phyloP scores from a whole-genome alignment of 192 early-diverging fungal species.

The Coemansia sp. region DNA sequence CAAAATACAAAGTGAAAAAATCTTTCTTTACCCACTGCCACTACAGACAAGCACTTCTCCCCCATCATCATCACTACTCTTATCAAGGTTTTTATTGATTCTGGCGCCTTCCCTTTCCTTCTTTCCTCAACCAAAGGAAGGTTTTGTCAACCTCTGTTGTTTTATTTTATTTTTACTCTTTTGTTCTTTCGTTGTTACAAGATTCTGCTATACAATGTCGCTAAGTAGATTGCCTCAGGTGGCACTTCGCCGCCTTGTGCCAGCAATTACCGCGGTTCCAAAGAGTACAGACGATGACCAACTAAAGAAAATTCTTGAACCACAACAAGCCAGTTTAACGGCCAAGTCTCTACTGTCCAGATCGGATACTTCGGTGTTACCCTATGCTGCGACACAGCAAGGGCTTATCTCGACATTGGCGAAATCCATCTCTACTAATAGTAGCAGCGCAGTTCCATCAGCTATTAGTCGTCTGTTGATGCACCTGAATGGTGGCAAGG shows the following conservation, averaged over 20 bases:
- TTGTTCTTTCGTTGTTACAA: constrained; percentile 6
- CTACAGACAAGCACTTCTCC: too few species aligned
- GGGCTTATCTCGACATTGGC: constrained; percentile 28
- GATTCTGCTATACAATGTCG: constrained; percentile 24
- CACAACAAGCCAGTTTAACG: constrained; percentile 22
- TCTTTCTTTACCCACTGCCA: too few species aligned
- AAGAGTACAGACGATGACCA: constrained; percentile 56
- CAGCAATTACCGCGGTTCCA: constrained; percentile 48
- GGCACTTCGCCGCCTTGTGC: constrained; percentile 52
- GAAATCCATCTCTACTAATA: constrained; percentile 12
- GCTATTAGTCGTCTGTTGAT: constrained; percentile 28
- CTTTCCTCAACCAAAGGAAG: not conserved
- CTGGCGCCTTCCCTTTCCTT: not conserved
- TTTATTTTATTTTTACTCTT: constrained; percentile 2
- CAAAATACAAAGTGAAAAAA: too few species aligned
- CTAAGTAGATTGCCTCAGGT: constrained; percentile 55
- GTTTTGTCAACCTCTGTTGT: not conserved
- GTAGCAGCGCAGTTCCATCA: constrained; percentile 9
- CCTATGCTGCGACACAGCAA: constrained; percentile 11
- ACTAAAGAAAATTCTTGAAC: constrained; percentile 50
- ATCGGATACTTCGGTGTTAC: constrained; percentile 14
- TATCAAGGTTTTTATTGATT: not conserved
- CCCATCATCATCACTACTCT: not conserved
- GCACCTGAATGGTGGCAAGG: constrained; percentile 33
- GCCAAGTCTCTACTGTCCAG: constrained; percentile 21